Percentiles rank a stretch among this genome's conserved stretches.
phyloP scores from a whole-genome alignment of 805 yeast genomes.

The Candida sithepensis region DNA sequence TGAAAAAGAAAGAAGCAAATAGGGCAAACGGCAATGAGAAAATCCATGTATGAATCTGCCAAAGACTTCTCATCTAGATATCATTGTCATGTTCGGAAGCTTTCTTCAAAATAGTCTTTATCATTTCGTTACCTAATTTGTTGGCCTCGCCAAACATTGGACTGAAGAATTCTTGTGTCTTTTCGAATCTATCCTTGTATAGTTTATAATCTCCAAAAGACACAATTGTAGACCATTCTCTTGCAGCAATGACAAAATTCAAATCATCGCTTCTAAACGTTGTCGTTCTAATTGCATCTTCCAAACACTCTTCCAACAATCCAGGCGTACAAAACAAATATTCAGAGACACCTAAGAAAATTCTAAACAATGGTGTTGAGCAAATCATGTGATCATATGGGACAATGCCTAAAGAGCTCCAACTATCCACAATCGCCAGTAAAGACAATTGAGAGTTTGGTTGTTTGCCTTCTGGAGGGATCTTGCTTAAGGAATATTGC shows the following conservation, averaged over 20 bases:
- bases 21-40: too few relatives aligned
- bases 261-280: conserved; percentile 84
- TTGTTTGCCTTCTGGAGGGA: conserved; percentile 60
- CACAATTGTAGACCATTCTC: conserved; percentile 83
- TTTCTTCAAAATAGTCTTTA: conserved; percentile 59
- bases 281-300: conserved; percentile 62
- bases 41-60: too few relatives aligned
- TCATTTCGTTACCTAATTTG: conserved; percentile 90
- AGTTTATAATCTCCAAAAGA: conserved; percentile 68
- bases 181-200: conserved; percentile 70
- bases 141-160: conserved; percentile 90
- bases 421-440: conserved; percentile 88
- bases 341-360: conserved; percentile 91
- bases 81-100: conserved; percentile 24
- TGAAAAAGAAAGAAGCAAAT: too few relatives aligned
- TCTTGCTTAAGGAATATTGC: conserved; percentile 70
- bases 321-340: conserved; percentile 84
- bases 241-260: conserved; percentile 88
- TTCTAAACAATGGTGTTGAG: conserved; percentile 89
- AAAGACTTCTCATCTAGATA: not conserved
- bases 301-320: conserved; percentile 73
- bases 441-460: conserved; percentile 90
- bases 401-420: conserved; percentile 79
- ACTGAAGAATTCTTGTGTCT: conserved; percentile 76
- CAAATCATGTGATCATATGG: conserved; percentile 98